phyloP scores from a whole-genome alignment of 305 asterid genomes.

The Fraxinus paxiana region DNA sequence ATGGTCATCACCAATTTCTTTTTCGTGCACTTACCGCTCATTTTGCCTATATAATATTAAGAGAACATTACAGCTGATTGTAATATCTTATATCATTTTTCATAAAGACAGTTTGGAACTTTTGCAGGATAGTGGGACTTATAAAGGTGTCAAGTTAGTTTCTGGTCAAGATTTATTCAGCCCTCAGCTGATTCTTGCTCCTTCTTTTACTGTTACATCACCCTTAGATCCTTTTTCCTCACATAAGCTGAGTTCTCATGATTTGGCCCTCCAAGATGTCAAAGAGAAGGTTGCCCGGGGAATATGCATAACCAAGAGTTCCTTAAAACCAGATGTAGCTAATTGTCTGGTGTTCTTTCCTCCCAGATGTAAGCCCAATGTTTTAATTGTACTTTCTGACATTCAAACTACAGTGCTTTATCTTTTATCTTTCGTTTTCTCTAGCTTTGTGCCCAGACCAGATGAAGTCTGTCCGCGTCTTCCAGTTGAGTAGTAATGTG shows the following conservation, averaged over 20 bases:
- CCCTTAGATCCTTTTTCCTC: conserved; percentile 32
- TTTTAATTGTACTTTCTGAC: conserved; percentile 3
- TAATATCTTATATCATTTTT: conserved; percentile 5
- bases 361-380: conserved; percentile 56
- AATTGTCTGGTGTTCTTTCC: conserved; percentile 75
- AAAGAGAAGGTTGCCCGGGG: conserved; percentile 67
- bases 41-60: neutral
- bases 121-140: conserved; percentile 55
- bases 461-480: conserved; percentile 56
- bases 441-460: conserved; percentile 77
- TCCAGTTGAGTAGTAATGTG: conserved; percentile 73
- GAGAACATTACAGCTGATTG: conserved; percentile 1
- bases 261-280: conserved; percentile 28
- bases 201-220: conserved; percentile 50
- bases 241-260: conserved; percentile 28
- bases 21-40: neutral
- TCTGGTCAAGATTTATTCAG: conserved; percentile 90
- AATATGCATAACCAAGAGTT: conserved; percentile 63
- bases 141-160: conserved; percentile 70
- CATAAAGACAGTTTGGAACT: conserved; percentile 21
- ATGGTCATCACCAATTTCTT: neutral
- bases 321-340: conserved; percentile 52
- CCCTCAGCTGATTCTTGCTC: conserved; percentile 67
- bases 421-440: conserved; percentile 15
- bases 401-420: conserved; percentile 3